Base-by-base conservation (phyloP, 331 rosid genomes). In the Saraca asoca region DNA sequence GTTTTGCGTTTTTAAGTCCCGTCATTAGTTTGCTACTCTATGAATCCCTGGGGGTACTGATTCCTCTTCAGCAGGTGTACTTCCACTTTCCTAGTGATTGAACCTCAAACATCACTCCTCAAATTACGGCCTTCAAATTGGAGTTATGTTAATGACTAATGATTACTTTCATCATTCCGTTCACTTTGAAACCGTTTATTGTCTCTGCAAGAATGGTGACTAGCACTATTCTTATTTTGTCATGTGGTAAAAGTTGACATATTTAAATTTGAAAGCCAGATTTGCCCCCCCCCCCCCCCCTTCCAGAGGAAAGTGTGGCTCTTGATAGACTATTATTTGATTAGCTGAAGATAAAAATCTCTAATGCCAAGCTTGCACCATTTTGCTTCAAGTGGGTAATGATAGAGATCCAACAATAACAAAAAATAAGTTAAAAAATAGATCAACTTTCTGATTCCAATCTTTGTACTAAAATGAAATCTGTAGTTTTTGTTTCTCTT, bases 341-440 rank as follows among this genome's bases (percentile, higher is more conserved):
- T 62, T 15, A 13, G 58, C 33, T 58, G 64, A 35, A 35, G 33
- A 67, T n/a, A 20, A 43, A 7, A 33, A 12, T 57, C 19, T 19
- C 9, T 42, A 59, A 60, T 67, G 70, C 76, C 38, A 31, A 31
- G 77, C 59, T 24, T 55, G 59, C 64, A 70, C 74, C 68, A 51
- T 57, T 54, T 49, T 46, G 66, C 49, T 71, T 58, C 62, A 63
- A 71, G 81, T 80, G 68, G 79, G 29, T 44, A 76, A 45, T 52
- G 76, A 80, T 66, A 18, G 29, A 58, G 71, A 73, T 63, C 64
- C 71, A 76, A 68, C 81, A 33, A 50, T 51, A 33, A 49, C 31
- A 31, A 60, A 48, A n/a, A n/a, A n/a, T 15, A 64, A 7, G 52
- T 49, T 46, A 51, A 41, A 43, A 73, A 69, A 58, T 37, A 51